Evolutionary conservation across 176 grass and related monocot genomes (phyloP).

Genomic region (Poa pratensis): DNA sequence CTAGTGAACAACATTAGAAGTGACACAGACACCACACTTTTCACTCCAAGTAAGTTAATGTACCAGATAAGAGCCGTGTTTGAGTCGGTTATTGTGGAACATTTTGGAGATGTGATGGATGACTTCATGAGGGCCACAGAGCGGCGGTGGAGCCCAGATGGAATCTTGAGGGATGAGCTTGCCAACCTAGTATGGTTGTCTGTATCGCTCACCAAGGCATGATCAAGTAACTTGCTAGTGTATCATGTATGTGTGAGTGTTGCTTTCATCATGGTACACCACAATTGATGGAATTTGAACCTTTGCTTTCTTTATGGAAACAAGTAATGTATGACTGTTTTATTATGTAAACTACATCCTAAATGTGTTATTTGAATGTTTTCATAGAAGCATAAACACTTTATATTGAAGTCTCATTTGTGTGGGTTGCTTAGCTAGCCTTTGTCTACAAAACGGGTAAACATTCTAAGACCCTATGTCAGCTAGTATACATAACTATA

Average conservation of each 20-base stretch:
- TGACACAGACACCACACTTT: background rate
- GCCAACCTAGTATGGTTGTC: background rate
- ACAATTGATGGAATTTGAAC: background rate
- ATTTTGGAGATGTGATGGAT: slow-evolving; percentile 7
- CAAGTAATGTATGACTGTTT: background rate
- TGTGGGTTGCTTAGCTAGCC: no score
- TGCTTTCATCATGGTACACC: background rate
- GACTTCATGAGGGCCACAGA: background rate
- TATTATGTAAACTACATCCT: background rate
- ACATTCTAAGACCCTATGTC: no score
- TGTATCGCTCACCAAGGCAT: background rate
- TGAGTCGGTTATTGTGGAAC: background rate
- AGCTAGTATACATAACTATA: no score
- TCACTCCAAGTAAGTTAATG: background rate
- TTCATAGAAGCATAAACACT: background rate
- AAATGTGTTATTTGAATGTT: background rate
- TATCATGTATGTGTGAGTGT: background rate
- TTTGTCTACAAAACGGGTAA: no score
- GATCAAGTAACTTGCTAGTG: background rate
- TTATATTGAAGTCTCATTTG: no score
- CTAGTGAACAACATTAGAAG: background rate
- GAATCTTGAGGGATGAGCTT: background rate
- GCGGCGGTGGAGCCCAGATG: background rate
- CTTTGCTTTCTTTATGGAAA: background rate
- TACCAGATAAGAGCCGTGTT: background rate